A percentile compares a stretch with the other conserved stretches of the same genome.
These are phyloP conservation scores for Paulownia fortunei DNA, from an alignment of 257 asterid genomes.

Conservation along the genomic window DNA sequence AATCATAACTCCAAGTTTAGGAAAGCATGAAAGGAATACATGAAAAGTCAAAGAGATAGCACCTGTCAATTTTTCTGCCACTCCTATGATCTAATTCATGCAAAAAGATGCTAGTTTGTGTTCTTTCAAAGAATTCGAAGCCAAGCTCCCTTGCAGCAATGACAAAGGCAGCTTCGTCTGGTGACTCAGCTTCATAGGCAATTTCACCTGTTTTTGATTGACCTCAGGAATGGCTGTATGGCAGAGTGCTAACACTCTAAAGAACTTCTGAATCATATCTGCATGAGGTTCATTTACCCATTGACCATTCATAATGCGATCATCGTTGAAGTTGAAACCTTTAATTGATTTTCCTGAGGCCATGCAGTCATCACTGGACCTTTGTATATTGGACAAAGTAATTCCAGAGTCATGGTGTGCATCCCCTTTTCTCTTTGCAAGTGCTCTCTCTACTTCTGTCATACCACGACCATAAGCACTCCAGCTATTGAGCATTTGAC, in stretches of 20 bases:
- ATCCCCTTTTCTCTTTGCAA: constrained; percentile 67
- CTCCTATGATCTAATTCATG: constrained; percentile 72
- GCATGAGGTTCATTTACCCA: constrained; percentile 77
- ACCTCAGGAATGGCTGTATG: constrained; percentile 96
- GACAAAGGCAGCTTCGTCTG: constrained; percentile 98
- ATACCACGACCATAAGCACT: constrained; percentile 85
- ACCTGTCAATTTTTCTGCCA: constrained; percentile 74
- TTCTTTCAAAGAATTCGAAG: constrained; percentile 79
- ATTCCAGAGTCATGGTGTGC: constrained; percentile 38
- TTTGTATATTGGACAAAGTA: constrained; percentile 31
- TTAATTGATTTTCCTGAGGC: constrained; percentile 52
- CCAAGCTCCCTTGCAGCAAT: constrained; percentile 96
- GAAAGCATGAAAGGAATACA: constrained; percentile 14
- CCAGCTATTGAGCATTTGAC: constrained; percentile 93
- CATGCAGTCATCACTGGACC: constrained; percentile 24
- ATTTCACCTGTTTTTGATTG: constrained; percentile 61
- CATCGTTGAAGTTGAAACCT: constrained; percentile 90
- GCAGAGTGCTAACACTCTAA: constrained; percentile 84
- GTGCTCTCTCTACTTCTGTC: constrained; percentile 92
- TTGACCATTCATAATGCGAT: constrained; percentile 79
- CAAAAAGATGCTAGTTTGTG: constrained; percentile 80
- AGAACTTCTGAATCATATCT: constrained; percentile 73
- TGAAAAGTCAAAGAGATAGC: constrained; percentile 3
- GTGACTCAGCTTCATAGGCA: constrained; percentile 95
- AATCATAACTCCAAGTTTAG: not conserved